Evolutionary conservation across 805 yeast species (phyloP).

Genomic region (Nakazawaea wyomingensis): DNA sequence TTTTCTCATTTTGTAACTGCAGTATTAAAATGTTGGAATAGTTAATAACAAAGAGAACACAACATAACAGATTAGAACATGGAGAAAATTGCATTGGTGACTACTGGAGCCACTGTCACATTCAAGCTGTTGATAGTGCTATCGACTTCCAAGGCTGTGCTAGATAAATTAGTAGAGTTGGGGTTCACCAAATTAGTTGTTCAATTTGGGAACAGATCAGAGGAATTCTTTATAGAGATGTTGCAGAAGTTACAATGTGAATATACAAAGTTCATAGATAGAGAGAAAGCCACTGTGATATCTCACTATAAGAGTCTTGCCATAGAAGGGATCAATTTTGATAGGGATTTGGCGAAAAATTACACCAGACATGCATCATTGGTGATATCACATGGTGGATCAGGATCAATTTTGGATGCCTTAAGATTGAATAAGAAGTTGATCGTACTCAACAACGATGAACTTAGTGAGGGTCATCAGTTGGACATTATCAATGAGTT

Average conservation of each 20-base stretch:
- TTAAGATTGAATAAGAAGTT: constrained; percentile 51
- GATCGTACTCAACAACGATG: constrained; percentile 65
- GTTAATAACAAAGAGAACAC: no score
- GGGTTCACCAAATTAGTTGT: constrained; percentile 41
- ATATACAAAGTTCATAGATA: constrained; percentile 1
- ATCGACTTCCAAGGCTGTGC: constrained; percentile 31
- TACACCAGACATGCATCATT: constrained; percentile 45
- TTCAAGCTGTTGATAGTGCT: constrained; percentile 54
- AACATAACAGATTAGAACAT: neutral
- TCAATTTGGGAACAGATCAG: constrained; percentile 50
- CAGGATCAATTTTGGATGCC: constrained; percentile 87
- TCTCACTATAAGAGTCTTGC: constrained; percentile 13
- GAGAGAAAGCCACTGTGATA: constrained; percentile 1
- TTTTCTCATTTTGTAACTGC: neutral
- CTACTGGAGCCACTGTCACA: constrained; percentile 91
- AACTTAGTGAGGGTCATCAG: constrained; percentile 87
- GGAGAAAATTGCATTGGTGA: constrained; percentile 38
- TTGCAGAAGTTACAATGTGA: constrained; percentile 2
- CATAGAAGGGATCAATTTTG: constrained; percentile 44
- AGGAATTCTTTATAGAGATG: constrained; percentile 17
- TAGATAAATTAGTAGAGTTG: constrained; percentile 25
- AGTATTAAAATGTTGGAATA: neutral
- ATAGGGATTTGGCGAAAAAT: constrained; percentile 31
- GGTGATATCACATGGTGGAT: constrained; percentile 84
- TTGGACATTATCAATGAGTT: constrained; percentile 40